Base-by-base conservation (phyloP, 306 rosid species). In the Casuarina cunninghamiana region DNA sequence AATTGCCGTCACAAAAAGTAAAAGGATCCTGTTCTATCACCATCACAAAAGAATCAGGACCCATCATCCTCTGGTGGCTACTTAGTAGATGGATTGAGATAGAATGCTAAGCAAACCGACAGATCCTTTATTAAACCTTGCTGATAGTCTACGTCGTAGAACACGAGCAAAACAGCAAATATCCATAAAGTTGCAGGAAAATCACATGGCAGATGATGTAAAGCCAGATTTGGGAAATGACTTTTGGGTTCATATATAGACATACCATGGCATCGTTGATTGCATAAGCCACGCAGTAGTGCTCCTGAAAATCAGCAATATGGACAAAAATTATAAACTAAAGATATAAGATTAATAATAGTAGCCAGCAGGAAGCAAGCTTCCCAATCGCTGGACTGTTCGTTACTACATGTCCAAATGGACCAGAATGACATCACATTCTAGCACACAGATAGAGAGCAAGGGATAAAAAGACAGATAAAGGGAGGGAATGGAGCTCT, bases 211-310 rank as follows among this genome's bases (percentile, higher is more conserved):
- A 66, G 48, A 79, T 75, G 50, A 82, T 65, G 50, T 17, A 67
- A 42, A 67, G 71, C 12, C 71, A 67, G 46, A 67, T 17, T 15
- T 15, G 44, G 43, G 41, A 42, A 51, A 54, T 53, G 10, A 26
- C 44, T 61, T 38, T n/a, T 38, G 45, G 53, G 48, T 38, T 68
- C 6, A 32, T 43, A 53, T 26, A 69, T 65, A 53, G 72, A 63
- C 91, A 60, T 88, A 95, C 98, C 96, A 82, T 87, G 71, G 93
- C 88, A 79, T 94, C 97, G 77, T 90, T 92, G 91, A 91, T 84
- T 78, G 97, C 95, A 89, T 87, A 86, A 79, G 97, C 93, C 88
- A 92, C 97, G 76, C 98, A 95, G 82, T 95, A 95, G 83, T 95
- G 98, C 89, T 95, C 97, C 98, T 95, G 97, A 81, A 89, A 92